Evolutionary conservation across 1,284 basidiomycete species (phyloP).

Genomic region (Calocybe gambosa): DNA sequence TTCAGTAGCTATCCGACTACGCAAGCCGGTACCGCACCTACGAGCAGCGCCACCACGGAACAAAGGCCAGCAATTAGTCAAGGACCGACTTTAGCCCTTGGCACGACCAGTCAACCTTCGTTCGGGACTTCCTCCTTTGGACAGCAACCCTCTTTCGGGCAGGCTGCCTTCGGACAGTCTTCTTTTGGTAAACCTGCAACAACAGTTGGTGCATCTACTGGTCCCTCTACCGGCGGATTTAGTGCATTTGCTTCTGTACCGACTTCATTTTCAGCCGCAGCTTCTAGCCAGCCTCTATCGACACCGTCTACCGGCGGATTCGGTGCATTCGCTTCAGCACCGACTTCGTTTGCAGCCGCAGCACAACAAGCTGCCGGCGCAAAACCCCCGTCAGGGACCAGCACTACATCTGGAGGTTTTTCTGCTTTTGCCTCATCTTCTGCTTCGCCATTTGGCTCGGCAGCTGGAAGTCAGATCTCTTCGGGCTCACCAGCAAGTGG

Average conservation of each 20-base stretch:
- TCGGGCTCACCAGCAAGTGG: constrained; percentile 3
- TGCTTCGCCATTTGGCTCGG: constrained; percentile 2
- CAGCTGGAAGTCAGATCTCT: constrained; percentile 4
- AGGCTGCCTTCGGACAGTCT: constrained; percentile 23
- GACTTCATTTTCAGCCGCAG: constrained; percentile 13
- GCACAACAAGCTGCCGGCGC: constrained; percentile 4
- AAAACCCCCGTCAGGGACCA: not conserved
- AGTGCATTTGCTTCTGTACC: constrained; percentile 18
- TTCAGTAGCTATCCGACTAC: constrained; percentile 20
- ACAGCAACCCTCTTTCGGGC: constrained; percentile 17
- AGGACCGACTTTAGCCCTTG: constrained; percentile 20
- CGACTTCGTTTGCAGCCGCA: constrained; percentile 14
- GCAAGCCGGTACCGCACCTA: constrained; percentile 1
- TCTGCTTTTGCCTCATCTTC: constrained; percentile 4
- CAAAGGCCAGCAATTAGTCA: constrained; percentile 5
- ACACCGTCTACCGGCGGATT: constrained; percentile 18
- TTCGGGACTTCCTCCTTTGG: constrained; percentile 22
- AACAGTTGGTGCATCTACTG: not conserved
- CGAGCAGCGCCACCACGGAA: constrained; percentile 1
- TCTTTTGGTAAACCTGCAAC: constrained; percentile 18
- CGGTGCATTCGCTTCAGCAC: constrained; percentile 19
- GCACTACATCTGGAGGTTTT: constrained; percentile 14
- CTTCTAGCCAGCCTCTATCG: too few relatives aligned
- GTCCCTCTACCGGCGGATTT: constrained; percentile 21
- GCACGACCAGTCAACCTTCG: constrained; percentile 14